Evolutionary conservation across 768 basidiomycete species (phyloP).

Genomic region (Astraeus odoratus): DNA sequence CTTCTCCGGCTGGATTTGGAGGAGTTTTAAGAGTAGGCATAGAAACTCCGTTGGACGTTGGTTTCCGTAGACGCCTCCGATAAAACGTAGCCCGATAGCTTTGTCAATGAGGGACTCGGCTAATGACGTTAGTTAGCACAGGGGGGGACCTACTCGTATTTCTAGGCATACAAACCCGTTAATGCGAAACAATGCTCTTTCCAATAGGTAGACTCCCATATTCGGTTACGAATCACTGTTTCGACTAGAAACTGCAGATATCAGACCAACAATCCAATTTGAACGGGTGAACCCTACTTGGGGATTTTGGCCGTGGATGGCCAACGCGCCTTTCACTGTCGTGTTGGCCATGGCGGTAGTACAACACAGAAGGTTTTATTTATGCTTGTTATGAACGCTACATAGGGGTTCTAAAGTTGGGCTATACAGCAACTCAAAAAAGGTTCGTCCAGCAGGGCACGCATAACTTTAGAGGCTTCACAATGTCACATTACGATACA

Average conservation of each 20-base stretch:
- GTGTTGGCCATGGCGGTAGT: conserved; percentile 76
- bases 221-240: conserved; percentile 91
- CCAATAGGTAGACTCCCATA: conserved; percentile 94
- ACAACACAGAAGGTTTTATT: conserved; percentile 12
- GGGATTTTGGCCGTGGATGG: conserved; percentile 96
- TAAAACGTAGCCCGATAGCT: conserved; percentile 69
- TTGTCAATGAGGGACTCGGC: conserved; percentile 94
- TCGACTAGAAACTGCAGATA: conserved; percentile 78
- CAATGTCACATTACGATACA: too few relatives aligned
- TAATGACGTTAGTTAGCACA: conserved; percentile 23
- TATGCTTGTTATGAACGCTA: conserved; percentile 20
- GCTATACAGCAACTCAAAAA: too few relatives aligned
- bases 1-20: conserved; percentile 97
- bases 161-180: conserved; percentile 51
- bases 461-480: too few relatives aligned
- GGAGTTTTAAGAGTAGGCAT: conserved; percentile 84
- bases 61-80: conserved; percentile 95
- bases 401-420: not conserved
- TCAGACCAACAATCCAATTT: conserved; percentile 9
- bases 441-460: too few relatives aligned
- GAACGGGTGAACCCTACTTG: conserved; percentile 51
- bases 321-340: conserved; percentile 76
- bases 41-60: conserved; percentile 93
- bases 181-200: conserved; percentile 99
- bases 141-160: not conserved